Base-by-base conservation (phyloP, 495 filamentous ascomycete genomes). In the Trichoderma reesei region DNA sequence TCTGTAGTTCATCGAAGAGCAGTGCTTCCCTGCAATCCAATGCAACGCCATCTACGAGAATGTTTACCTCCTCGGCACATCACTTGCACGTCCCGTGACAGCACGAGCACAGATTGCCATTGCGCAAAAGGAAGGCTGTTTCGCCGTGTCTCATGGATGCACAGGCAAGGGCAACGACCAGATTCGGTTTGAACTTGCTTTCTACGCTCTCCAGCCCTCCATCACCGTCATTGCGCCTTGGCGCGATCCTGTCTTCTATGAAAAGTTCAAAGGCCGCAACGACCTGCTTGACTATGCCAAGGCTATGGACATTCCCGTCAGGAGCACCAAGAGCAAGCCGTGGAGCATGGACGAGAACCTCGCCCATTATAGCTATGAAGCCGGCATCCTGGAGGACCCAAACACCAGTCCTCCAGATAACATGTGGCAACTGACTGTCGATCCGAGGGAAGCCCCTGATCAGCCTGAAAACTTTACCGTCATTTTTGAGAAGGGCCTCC, bases 161-260 rank as follows among this genome's bases (percentile, higher is more conserved):
- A 62, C 60, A 18, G 60, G 60, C 60, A 62, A 62, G 60, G 60
- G 60, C n/a, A 62, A 62, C 60, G 60, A 62, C 5, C 60, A 62
- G 37, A 26, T 62, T 11, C 60, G 60, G 3, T 62, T 62, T 38
- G 60, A 62, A n/a, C 60, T 62, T 16, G 60, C 60, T 36, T 62
- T 62, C 67, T 75, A 76, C 71, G 88, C 88, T 65, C 77, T 87
- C 67, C 82, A 92, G 75, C 90, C 90, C 64, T 76, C 78, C 59
- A 90, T 93, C 77, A 89, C 91, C 77, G 83, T 96, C 77, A 91
- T 96, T 73, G 91, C 92, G 56, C 93, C 91, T 36, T 96, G 93
- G 92, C 80, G 93, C 67, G 79, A 90, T 60, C 87, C 89, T 59
- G 84, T 86, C 70, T 96, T 98, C 83, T 91, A 86, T 80, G 77